Base-by-base conservation (phyloP, 2,329 filamentous ascomycete genomes). In the Pseudocercospora cruenta region DNA sequence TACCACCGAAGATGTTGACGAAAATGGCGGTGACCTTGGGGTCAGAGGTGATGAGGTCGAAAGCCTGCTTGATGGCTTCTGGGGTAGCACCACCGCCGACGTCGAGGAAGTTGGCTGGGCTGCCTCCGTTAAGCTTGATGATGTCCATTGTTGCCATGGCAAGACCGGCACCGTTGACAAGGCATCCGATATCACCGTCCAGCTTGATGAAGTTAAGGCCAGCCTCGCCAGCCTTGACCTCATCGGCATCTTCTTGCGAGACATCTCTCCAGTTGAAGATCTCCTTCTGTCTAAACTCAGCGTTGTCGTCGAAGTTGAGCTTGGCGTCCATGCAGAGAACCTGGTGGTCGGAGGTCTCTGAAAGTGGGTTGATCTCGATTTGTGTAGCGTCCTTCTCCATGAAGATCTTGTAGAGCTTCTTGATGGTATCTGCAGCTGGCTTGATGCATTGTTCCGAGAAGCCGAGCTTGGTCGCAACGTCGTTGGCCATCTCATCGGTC, bases 71-170 rank as follows among this genome's bases (percentile, higher is more conserved):
- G 84, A 99, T 99, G 76, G 95, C 95, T 73, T 94, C 91, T 36
- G 95, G 94, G 67, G 95, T 99, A 73, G 95, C 95, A 85, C 95
- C 95, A 80, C 95, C 95, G 78, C 95, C 95, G 74, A 99, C 95
- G 80, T 99, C 95, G 75, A 99, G 87, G 90, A 99, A 99, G 89
- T 99, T 99, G 75, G 95, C 95, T 69, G 95, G 95, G 78, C 88
- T 86, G 71, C 95, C 95, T 75, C 95, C 95, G 84, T 98, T 99
- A 70, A 99, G 88, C 89, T 99, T 98, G 88, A 99, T 99, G 82
- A 99, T 98, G 82, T 99, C 95, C 95, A 99, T 99, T 80, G 95
- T 99, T 70, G 95, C 95, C 95, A 99, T 99, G 83, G 95, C 95
- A 73, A 99, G 91, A 85, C 95, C 95, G 77, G 95, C 95, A 80